A percentile compares a stretch with the other conserved stretches of the same genome.
These are phyloP conservation scores for Saturnispora halmiae DNA, from an alignment of 805 yeast genomes.

Conservation along the genomic window DNA sequence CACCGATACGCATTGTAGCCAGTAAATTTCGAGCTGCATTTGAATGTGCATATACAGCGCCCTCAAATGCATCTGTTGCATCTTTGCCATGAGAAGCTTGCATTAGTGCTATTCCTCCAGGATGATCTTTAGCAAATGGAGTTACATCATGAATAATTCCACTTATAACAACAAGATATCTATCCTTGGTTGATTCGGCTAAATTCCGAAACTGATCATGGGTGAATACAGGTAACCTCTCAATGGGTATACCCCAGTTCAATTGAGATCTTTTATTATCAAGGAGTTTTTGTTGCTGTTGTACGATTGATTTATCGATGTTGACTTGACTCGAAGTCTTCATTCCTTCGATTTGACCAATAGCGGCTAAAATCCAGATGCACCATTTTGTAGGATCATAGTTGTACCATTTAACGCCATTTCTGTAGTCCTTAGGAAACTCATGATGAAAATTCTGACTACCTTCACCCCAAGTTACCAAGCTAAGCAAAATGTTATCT, in stretches of 20 bases:
- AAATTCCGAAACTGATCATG: slow-evolving; percentile 38
- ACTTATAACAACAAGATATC: slow-evolving; percentile 68
- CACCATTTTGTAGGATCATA: slow-evolving; percentile 86
- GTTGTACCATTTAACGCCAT: slow-evolving; percentile 60
- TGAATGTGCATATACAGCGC: slow-evolving; percentile 89
- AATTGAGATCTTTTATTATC: slow-evolving; percentile 69
- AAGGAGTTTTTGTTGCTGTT: slow-evolving; percentile 73
- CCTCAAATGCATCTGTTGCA: slow-evolving; percentile 89
- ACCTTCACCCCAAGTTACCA: slow-evolving; percentile 82
- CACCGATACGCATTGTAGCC: slow-evolving; percentile 92
- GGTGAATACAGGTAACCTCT: slow-evolving; percentile 62
- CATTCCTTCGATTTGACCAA: slow-evolving; percentile 54
- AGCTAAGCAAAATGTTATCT: slow-evolving; percentile 53
- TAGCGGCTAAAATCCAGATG: slow-evolving; percentile 39
- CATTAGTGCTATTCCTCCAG: slow-evolving; percentile 81
- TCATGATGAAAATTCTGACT: slow-evolving; percentile 92
- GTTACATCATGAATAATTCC: slow-evolving; percentile 92
- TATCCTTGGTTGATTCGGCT: slow-evolving; percentile 24
- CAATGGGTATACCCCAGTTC: slow-evolving; percentile 93
- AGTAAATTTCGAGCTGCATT: slow-evolving; percentile 87
- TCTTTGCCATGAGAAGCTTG: slow-evolving; percentile 82
- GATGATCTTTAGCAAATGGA: slow-evolving; percentile 85
- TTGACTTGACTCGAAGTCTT: slow-evolving; percentile 49
- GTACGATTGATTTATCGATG: slow-evolving; percentile 62
- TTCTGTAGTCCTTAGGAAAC: slow-evolving; percentile 84